Conservation (phyloP, 257 asterid genomes). For the Leonotis leonurus region DNA sequence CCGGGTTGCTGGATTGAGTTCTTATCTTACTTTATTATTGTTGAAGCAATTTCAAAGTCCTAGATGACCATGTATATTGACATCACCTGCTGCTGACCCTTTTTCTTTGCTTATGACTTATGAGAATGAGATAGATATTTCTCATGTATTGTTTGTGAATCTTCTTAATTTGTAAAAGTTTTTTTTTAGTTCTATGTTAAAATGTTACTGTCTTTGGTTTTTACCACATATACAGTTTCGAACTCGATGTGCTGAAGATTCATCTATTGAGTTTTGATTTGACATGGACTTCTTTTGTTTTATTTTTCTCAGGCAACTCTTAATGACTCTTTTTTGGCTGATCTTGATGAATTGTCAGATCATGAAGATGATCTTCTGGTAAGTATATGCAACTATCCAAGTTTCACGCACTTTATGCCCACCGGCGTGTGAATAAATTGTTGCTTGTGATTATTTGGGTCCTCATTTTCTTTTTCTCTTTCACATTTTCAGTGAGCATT, state of each 20-base stretch:
- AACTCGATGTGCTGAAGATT: conserved; percentile 1
- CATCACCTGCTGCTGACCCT: background rate
- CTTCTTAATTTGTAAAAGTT: background rate
- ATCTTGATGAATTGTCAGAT: conserved; percentile 91
- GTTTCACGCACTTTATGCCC: background rate
- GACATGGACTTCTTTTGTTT: background rate
- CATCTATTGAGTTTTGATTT: background rate
- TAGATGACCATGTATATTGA: background rate
- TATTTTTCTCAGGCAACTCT: conserved; percentile 76
- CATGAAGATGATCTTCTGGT: conserved; percentile 76
- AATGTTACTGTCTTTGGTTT: background rate
- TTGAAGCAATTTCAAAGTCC: background rate
- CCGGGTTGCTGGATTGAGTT: background rate
- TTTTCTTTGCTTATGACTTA: background rate
- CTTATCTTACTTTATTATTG: background rate
- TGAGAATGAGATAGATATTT: background rate
- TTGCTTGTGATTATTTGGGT: background rate
- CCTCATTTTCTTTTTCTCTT: background rate
- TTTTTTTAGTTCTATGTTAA: background rate
- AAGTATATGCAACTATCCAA: conserved; percentile 27
- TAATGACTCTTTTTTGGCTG: conserved; percentile 92
- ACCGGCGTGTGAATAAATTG: background rate
- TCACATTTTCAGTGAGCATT: background rate
- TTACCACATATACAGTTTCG: background rate
- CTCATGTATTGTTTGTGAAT: background rate